A percentile compares a stretch with the other conserved stretches of the same genome.
Evolutionary conservation across 1,284 basidiomycete genomes (phyloP).

Genomic region (Agroathelia rolfsii): DNA sequence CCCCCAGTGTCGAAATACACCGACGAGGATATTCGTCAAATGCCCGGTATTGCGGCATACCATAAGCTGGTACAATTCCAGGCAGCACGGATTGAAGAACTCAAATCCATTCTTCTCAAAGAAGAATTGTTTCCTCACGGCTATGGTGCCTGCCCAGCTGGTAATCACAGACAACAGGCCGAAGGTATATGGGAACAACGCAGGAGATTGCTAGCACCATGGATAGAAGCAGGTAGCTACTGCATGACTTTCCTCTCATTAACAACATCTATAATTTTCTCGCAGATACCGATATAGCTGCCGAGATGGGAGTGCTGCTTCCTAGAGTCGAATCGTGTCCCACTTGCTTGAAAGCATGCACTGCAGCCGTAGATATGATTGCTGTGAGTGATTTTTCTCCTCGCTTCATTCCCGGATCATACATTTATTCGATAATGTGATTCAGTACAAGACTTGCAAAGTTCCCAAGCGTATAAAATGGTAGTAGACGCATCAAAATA

Average conservation of each 20-base stretch:
- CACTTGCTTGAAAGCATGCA: slow-evolving; percentile 44
- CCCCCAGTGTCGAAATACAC: slow-evolving; percentile 44
- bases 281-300: slow-evolving; percentile 50
- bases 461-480: slow-evolving; percentile 27
- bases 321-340: slow-evolving; percentile 32
- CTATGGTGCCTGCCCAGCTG: slow-evolving; percentile 46
- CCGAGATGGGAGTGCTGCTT: slow-evolving; percentile 42
- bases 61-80: slow-evolving; percentile 51
- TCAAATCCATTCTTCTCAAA: slow-evolving; percentile 37
- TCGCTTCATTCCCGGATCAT: background rate
- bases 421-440: slow-evolving; percentile 3
- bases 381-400: slow-evolving; percentile 27
- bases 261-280: slow-evolving; percentile 2
- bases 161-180: slow-evolving; percentile 30
- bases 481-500: slow-evolving; percentile 1
- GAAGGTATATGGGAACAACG: slow-evolving; percentile 48
- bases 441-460: slow-evolving; percentile 53
- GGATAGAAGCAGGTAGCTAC: slow-evolving; percentile 41
- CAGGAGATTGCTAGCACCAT: slow-evolving; percentile 25
- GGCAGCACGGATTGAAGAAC: slow-evolving; percentile 35
- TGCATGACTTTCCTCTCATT: slow-evolving; percentile 9
- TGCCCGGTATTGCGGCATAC: slow-evolving; percentile 48
- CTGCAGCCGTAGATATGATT: slow-evolving; percentile 57
- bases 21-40: slow-evolving; percentile 36
- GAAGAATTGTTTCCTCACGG: slow-evolving; percentile 62